Evolutionary conservation across 768 basidiomycete genomes (phyloP).

Genomic region (Melanogaster broomeanus): DNA sequence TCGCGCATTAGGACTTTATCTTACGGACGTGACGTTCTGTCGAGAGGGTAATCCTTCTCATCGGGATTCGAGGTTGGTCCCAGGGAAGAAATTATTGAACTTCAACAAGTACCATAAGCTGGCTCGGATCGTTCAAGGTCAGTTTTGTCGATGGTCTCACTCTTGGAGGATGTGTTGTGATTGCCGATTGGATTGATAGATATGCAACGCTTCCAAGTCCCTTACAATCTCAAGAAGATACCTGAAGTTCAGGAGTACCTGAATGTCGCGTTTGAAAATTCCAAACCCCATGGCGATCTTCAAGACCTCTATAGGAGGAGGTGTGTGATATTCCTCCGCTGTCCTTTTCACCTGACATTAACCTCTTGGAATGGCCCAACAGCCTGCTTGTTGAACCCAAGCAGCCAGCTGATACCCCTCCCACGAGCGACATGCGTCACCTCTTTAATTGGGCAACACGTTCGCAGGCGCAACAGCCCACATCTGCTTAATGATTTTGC

Average conservation of each 20-base stretch:
- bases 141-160: conserved; percentile 6
- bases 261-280: conserved; percentile 69
- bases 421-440: conserved; percentile 70
- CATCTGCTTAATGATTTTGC: conserved; percentile 31
- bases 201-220: conserved; percentile 89
- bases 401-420: conserved; percentile 71
- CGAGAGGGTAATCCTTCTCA: conserved; percentile 91
- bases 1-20: conserved; percentile 62
- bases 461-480: conserved; percentile 44
- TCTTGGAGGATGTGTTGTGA: neutral
- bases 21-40: conserved; percentile 94
- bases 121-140: conserved; percentile 81
- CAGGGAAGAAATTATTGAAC: conserved; percentile 83
- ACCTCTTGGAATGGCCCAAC: conserved; percentile 1
- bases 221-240: conserved; percentile 85
- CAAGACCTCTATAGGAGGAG: conserved; percentile 86
- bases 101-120: conserved; percentile 96
- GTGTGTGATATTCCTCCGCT: conserved; percentile 39
- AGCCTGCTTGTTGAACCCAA: conserved; percentile 85
- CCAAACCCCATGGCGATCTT: conserved; percentile 76
- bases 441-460: conserved; percentile 79
- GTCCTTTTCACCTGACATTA: neutral
- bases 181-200: conserved; percentile 43
- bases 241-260: conserved; percentile 87
- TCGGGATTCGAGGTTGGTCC: conserved; percentile 74